Conservation (phyloP, 2,329 filamentous ascomycete genomes). For the Arthrobotrys megalospora region DNA sequence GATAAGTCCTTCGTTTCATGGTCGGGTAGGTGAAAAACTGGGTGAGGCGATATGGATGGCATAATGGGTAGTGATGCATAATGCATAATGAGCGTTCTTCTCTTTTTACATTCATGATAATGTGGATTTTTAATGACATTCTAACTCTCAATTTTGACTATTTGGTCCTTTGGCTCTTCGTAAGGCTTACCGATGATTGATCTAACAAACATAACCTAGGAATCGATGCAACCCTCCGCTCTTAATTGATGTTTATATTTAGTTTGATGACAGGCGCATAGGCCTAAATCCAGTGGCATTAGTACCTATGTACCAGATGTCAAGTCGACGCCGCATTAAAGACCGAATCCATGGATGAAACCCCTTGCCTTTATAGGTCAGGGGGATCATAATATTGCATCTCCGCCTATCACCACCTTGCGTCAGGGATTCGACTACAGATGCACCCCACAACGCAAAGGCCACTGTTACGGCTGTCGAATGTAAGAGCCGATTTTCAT, state of each 20-base stretch:
- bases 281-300: no score
- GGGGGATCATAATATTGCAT: constrained; percentile 10
- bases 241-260: no score
- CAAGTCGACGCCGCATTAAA: not conserved
- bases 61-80: constrained; percentile 13
- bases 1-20: not conserved
- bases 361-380: constrained; percentile 17
- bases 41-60: not conserved
- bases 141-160: not conserved
- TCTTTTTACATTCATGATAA: not conserved
- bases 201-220: no score
- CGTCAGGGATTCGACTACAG: constrained; percentile 19
- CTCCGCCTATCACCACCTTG: constrained; percentile 20
- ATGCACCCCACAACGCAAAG: constrained; percentile 22
- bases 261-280: no score
- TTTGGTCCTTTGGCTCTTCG: not conserved
- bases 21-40: not conserved
- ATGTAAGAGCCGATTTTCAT: not conserved
- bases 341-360: not conserved
- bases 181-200: no score
- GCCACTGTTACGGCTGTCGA: not conserved
- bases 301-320: not conserved
- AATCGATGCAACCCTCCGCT: no score
- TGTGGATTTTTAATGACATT: constrained; percentile 1
- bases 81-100: constrained; percentile 26